Conservation (phyloP, 805 yeast genomes). For the Suhomyces emberorum region DNA sequence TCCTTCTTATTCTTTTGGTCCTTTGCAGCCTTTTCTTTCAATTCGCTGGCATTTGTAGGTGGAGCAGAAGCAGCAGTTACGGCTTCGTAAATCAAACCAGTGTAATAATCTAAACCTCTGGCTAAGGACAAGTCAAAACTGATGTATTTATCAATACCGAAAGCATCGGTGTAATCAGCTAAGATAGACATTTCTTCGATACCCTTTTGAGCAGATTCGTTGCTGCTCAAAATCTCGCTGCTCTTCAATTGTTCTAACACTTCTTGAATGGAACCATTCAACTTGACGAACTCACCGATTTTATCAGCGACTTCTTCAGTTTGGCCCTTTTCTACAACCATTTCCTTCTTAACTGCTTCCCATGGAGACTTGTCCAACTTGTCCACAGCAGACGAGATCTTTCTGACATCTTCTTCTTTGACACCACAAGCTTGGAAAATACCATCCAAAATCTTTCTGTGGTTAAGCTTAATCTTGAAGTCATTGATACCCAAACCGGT, state of each 20-base stretch:
- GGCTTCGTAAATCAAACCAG: conserved; percentile 95
- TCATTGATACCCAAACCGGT: conserved; percentile 79
- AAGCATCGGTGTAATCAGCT: conserved; percentile 78
- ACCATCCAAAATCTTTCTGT: conserved; percentile 94
- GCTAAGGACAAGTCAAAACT: conserved; percentile 94
- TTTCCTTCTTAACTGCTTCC: conserved; percentile 90
- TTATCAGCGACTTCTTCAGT: conserved; percentile 87
- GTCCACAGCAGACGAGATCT: conserved; percentile 92
- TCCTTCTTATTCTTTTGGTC: conserved; percentile 42
- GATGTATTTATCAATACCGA: conserved; percentile 61
- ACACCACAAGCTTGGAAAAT: conserved; percentile 95
- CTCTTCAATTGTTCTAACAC: conserved; percentile 51
- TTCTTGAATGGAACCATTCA: conserved; percentile 71
- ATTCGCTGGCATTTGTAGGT: conserved; percentile 71
- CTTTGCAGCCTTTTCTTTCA: conserved; percentile 45
- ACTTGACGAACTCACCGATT: conserved; percentile 88
- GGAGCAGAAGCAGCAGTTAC: conserved; percentile 97
- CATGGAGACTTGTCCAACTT: conserved; percentile 94
- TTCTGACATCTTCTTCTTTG: conserved; percentile 88
- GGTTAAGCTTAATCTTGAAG: conserved; percentile 89
- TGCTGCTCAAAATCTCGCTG: conserved; percentile 57
- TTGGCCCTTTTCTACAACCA: conserved; percentile 87
- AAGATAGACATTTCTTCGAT: conserved; percentile 73
- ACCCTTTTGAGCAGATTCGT: conserved; percentile 77
- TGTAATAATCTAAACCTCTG: conserved; percentile 95